Conservation (phyloP, 352 stramenopile genomes). For the Pythium coloratum region DNA sequence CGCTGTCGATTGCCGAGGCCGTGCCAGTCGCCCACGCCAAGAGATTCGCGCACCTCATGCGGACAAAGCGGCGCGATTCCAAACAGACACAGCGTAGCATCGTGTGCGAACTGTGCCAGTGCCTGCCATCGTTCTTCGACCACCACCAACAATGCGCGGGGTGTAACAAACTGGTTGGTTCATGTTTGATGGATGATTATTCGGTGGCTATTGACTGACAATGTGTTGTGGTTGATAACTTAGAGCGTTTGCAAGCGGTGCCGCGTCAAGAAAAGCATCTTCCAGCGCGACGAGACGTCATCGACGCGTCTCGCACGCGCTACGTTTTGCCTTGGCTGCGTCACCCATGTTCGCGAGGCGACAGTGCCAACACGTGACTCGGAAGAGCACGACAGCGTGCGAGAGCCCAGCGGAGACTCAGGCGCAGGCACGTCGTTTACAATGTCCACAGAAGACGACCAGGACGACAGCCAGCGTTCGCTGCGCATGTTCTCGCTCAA, state of each 20-base stretch:
- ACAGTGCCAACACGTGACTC: neutral
- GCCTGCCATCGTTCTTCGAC: conserved; percentile 23
- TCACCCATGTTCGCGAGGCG: conserved; percentile 6
- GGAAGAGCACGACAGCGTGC: neutral
- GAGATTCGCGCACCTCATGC: conserved; percentile 13
- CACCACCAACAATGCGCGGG: conserved; percentile 17
- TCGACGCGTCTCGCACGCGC: conserved; percentile 8
- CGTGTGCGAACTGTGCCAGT: conserved; percentile 20
- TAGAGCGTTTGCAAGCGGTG: conserved; percentile 28
- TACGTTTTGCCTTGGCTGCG: conserved; percentile 22
- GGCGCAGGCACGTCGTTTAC: neutral
- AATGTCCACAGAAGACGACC: neutral
- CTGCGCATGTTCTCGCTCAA: conserved; percentile 30
- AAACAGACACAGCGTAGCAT: neutral
- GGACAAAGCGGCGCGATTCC: neutral
- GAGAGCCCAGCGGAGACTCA: neutral
- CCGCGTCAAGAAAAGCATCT: conserved; percentile 9
- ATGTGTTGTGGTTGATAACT: neutral
- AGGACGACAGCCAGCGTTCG: conserved; percentile 24
- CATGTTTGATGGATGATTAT: neutral
- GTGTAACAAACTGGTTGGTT: conserved; percentile 22
- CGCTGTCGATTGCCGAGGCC: conserved; percentile 9
- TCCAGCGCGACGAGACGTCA: conserved; percentile 9
- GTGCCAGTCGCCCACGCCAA: conserved; percentile 18
- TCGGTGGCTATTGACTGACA: neutral